These are phyloP conservation scores for Penicillium sp. DNA, from an alignment of 2,329 filamentous ascomycete genomes.

Conservation along the genomic window DNA sequence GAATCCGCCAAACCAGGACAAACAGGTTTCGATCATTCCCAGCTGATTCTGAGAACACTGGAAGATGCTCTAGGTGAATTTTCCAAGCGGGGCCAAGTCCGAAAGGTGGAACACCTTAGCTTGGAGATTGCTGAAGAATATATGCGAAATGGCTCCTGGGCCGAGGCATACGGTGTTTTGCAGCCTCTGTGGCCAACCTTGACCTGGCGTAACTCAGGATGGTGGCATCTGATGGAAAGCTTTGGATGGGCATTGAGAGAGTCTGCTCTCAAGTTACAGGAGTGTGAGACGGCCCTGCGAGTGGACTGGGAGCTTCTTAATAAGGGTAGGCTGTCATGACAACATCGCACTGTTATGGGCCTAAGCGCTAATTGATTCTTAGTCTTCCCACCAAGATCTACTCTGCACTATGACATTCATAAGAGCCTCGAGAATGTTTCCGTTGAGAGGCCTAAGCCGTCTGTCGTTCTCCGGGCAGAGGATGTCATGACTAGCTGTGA, in stretches of 20 bases:
- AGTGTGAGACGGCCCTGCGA: conserved; percentile 51
- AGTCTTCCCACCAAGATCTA: conserved; percentile 39
- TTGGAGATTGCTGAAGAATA: conserved; percentile 59
- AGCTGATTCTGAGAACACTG: conserved; percentile 51
- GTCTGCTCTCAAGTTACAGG: conserved; percentile 49
- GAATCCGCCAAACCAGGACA: conserved; percentile 51
- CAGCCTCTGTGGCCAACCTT: conserved; percentile 56
- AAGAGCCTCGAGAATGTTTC: conserved; percentile 44
- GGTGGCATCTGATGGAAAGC: conserved; percentile 58
- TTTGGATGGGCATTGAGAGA: conserved; percentile 57
- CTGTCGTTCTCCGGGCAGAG: conserved; percentile 49
- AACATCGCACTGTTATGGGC: not conserved
- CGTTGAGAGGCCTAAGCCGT: conserved; percentile 42
- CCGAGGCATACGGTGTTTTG: conserved; percentile 54
- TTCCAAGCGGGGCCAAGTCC: conserved; percentile 51
- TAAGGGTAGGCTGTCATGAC: conserved; percentile 27
- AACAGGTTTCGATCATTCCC: conserved; percentile 53
- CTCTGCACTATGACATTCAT: conserved; percentile 50
- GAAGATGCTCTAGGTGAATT: conserved; percentile 54
- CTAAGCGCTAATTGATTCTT: conserved; percentile 8
- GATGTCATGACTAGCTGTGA: conserved; percentile 50
- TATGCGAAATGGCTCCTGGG: conserved; percentile 51
- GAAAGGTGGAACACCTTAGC: conserved; percentile 56
- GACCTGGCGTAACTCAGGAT: conserved; percentile 62
- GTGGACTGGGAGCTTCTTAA: conserved; percentile 60